Base-by-base conservation (phyloP, 208 protist genomes). In the Phytomonas sp. region DNA sequence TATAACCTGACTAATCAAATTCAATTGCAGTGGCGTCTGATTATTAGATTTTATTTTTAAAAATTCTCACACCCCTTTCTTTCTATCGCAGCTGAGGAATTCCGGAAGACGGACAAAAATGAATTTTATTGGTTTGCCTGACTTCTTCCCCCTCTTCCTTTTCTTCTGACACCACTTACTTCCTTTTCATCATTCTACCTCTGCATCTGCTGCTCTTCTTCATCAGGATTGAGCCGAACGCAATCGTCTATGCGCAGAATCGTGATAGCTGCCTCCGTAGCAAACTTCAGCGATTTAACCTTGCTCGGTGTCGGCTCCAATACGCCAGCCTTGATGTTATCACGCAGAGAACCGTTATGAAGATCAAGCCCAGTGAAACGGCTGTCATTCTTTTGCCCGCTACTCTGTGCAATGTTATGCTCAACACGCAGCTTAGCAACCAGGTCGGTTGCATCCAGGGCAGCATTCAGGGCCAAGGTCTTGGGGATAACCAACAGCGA, bases 241-340 rank as follows among this genome's bases (percentile, higher is more conserved):
- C 97, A 89, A 80, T 99, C 99, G 84, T 99, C 99, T 65, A 99
- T 99, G 74, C 99, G 93, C 23, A 99, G 87, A 71, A 99, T 98
- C 17, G 98, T 99, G 75, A 99, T 98, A 62, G 99, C 98, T 1
- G 99, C 98, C 93, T 99, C 99, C 13, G 98, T 99, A 61, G 99
- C 99, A 78, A 99, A 99, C 83, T 99, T 92, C 53, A 99, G 89
- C 60, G 90, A 97, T 85, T 99, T 99, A 32, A 99, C 79, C 81
- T 99, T 99, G 70, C 85, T 95, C 65, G 99, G 91, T 53, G 91
- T 89, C n/a, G 99, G 99, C 92, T 99, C 99, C 31, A 99, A 73
- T 66, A 99, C 98, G 40, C 99, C 99, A 9, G 93, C 95, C 68
- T 88, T 82, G 11, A 99, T 29, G 81, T 99, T 99, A 87, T 99